Evolutionary conservation across 2,329 filamentous ascomycete species (phyloP), one percentile per base, ranked within the genome.

Genomic region (Aureobasidium sp.): DNA sequence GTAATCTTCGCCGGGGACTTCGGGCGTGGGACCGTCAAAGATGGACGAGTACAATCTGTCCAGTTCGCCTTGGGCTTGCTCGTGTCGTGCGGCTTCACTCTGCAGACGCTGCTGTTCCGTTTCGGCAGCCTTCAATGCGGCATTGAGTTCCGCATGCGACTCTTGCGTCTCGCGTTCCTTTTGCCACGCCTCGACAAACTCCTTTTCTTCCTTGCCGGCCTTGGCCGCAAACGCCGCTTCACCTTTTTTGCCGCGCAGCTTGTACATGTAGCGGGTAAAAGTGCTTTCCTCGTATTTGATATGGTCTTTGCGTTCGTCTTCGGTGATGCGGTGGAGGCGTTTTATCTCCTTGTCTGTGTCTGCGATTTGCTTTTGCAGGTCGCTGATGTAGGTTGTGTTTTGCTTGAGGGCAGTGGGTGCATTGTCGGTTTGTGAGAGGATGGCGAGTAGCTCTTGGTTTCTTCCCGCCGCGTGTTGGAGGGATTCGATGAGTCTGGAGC

Each of bases 151-250:
- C 1, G 75, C 72, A 41, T 78, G 74, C 53, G 76, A 67, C 42
- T 78, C 75, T 49, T 77, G 75, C 45, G 78, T 77, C 27, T 78
- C 74, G 27, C 80, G 75, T 62, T 80, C 75, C 34, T 77, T 70
- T 63, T 82, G 78, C 51, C 82, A 74, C 0, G 78, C 82, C 49
- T 81, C 77, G 29, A 82, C 75, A 69, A 83, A 85, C 64, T 84
- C 82, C 47, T 73, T 71, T 69, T 84, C 82, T 69, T 84, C 82
- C 64, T 80, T 81, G 53, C 77, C 76, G 15, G 80, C 79, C 55
- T 75, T 76, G n/a, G 76, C 75, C 17, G 74, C 71, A 65, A 82
- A 82, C 56, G 78, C 77, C n/a, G 77, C 78, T 36, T 68, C 61
- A 20, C 69, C 68, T 45, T 75, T 75, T 64, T 78, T 78, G 31